phyloP scores from a whole-genome alignment of 1,139 yeast genomes.

The Lodderomyces orthopsilosis region DNA sequence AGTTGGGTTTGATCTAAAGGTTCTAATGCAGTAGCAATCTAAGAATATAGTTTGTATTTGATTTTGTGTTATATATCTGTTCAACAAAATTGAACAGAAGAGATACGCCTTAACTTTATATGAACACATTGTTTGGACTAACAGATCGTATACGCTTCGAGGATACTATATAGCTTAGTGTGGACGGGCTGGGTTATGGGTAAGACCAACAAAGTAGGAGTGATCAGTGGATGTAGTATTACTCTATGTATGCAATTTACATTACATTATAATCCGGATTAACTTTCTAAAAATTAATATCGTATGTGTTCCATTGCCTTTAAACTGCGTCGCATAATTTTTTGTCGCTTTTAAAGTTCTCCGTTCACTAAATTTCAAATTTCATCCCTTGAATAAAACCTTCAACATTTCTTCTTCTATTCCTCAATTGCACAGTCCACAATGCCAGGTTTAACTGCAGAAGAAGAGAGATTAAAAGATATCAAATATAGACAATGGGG shows the following conservation, averaged over 20 bases:
- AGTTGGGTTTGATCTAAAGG: too few species aligned
- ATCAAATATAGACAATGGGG: constrained; percentile 91
- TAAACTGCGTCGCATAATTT: not conserved
- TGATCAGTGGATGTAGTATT: not conserved
- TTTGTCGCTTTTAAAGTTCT: not conserved
- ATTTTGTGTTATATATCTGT: not conserved
- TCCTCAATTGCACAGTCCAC: not conserved
- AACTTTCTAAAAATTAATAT: too few species aligned
- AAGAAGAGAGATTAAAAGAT: constrained; percentile 64
- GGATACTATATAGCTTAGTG: too few species aligned
- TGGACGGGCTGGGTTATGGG: too few species aligned
- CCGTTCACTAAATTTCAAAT: not conserved
- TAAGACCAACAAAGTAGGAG: not conserved
- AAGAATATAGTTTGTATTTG: not conserved
- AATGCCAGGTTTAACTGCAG: constrained; percentile 40
- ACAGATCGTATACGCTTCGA: too few species aligned
- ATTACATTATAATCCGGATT: too few species aligned
- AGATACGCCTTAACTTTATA: too few species aligned
- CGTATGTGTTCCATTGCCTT: too few species aligned
- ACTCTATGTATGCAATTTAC: too few species aligned
- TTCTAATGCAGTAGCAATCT: constrained; percentile 2
- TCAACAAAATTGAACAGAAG: too few species aligned
- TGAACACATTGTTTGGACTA: too few species aligned
- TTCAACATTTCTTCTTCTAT: constrained; percentile 1
- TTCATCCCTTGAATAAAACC: not conserved